These are phyloP conservation scores for Globisporangium nunn DNA, from an alignment of 352 stramenopile species.

Conservation along the genomic window DNA sequence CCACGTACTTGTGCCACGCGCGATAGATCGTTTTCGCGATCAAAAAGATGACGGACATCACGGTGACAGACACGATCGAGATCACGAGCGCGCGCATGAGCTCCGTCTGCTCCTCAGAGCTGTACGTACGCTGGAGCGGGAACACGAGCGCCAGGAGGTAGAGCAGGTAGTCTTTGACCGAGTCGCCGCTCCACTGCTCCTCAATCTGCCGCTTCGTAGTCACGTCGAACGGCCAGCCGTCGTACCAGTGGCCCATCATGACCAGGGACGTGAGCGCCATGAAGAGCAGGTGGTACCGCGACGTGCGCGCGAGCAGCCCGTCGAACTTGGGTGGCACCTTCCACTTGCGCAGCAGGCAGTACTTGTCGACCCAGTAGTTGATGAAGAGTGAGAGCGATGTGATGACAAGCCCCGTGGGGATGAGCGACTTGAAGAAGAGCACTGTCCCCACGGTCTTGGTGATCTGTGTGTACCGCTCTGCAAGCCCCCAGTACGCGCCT, in stretches of 20 bases:
- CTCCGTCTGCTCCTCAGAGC: slow-evolving; percentile 21
- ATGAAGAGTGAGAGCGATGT: slow-evolving; percentile 57
- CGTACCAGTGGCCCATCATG: slow-evolving; percentile 78
- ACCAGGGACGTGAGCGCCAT: slow-evolving; percentile 55
- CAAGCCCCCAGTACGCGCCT: slow-evolving; percentile 57
- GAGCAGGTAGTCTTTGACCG: slow-evolving; percentile 19
- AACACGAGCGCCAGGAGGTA: slow-evolving; percentile 43
- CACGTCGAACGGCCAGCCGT: slow-evolving; percentile 68
- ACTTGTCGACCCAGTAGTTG: slow-evolving; percentile 84
- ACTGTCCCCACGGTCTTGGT: slow-evolving; percentile 58
- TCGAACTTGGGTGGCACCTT: slow-evolving; percentile 58
- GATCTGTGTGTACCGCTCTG: slow-evolving; percentile 62
- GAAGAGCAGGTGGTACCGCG: slow-evolving; percentile 60
- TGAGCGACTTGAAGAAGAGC: slow-evolving; percentile 59
- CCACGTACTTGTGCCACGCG: slow-evolving; percentile 30
- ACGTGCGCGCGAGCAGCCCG: slow-evolving; percentile 48
- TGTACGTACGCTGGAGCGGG: slow-evolving; percentile 39
- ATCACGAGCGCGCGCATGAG: slow-evolving; percentile 36
- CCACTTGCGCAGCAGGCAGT: slow-evolving; percentile 71
- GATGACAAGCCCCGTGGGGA: slow-evolving; percentile 58
- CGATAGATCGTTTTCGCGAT: slow-evolving; percentile 28
- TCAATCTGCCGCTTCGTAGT: slow-evolving; percentile 23
- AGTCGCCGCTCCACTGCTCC: slow-evolving; percentile 13
- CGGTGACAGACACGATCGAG: slow-evolving; percentile 32
- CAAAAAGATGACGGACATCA: slow-evolving; percentile 23